Percentiles rank a stretch among this genome's conserved stretches.
Conservation (phyloP, 768 basidiomycete species). For the Leccinum olivaceopallidum region DNA sequence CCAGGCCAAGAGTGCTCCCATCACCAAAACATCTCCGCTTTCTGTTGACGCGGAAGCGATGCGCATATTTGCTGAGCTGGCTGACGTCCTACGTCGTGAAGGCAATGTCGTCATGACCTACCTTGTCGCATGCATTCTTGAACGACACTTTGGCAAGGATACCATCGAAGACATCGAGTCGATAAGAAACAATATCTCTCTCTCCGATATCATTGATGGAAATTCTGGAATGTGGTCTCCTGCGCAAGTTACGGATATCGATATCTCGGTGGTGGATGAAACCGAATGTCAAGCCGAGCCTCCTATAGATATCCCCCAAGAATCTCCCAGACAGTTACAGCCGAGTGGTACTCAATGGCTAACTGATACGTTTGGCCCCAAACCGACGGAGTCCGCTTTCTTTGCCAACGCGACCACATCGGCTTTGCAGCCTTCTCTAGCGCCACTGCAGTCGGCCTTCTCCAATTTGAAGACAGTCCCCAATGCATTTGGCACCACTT, state of each 20-base stretch:
- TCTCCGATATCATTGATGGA: constrained; percentile 73
- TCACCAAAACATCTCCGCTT: constrained; percentile 63
- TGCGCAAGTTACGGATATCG: constrained; percentile 27
- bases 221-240: constrained; percentile 33
- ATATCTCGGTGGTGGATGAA: constrained; percentile 23
- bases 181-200: constrained; percentile 55
- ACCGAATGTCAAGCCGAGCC: constrained; percentile 20
- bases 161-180: constrained; percentile 75
- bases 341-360: constrained; percentile 34
- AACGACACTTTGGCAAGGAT: constrained; percentile 81
- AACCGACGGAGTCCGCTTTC: constrained; percentile 29
- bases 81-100: constrained; percentile 60
- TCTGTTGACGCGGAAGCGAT: constrained; percentile 66
- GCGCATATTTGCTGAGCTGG: constrained; percentile 63
- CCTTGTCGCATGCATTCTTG: constrained; percentile 85
- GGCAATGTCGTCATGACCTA: constrained; percentile 75
- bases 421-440: constrained; percentile 17
- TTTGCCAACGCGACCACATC: constrained; percentile 12
- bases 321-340: constrained; percentile 20
- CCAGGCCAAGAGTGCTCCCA: constrained; percentile 76
- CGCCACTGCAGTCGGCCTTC: constrained; percentile 32
- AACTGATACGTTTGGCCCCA: constrained; percentile 32
- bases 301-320: neutral
- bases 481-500: constrained; percentile 35
- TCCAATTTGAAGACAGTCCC: constrained; percentile 34